Evolutionary conservation across 768 basidiomycete species (phyloP), one percentile per base, ranked within the genome.

Genomic region (Tylopilus felleus): DNA sequence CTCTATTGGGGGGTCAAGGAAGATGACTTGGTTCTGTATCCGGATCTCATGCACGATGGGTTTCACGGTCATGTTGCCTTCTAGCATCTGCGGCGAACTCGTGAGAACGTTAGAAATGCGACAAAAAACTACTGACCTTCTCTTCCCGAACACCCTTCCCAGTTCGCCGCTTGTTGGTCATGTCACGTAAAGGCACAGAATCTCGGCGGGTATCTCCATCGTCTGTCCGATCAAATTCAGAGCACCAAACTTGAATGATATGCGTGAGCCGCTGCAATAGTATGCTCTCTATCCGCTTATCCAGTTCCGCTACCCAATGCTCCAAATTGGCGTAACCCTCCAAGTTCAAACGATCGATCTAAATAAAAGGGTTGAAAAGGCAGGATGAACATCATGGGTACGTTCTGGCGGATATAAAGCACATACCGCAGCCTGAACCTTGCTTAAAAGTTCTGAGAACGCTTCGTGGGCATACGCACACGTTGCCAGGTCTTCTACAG

Each of bases 21-120:
- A 98, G 71, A 99, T 98, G 59, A 98, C 93, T 68, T 99, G 97
- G 67, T 99, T 97, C 66, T 95, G 90, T 80, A 98, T 98, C 72
- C 95, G 83, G 58, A 98, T 90, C 69, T 98, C 96, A 70, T 98
- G 95, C 8, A 96, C 79, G 53, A 97, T 87, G 0, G 93, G 90
- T 61, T 90, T 86, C 59, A 98, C 70, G 2, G 79, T 77, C 80
- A 95, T 84, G 56, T 80, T 80, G 14, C 81, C 81, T 63, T 93
- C 90, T 63, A 86, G 62, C 67, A 82, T 80, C 90, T 92, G 60
- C 29, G 5, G 17, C 36, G 41, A 44, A 10, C 8, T 49, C n/a
- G 31, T 55, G 9, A 55, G 16, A 3, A 31, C 8, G 38, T 36
- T 19, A 3, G 6, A 33, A 7, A 27, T 0, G 33, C 35, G 22